These are phyloP conservation scores for Polyplosphaeria fusca DNA, from an alignment of 495 filamentous ascomycete genomes.

Conservation along the genomic window DNA sequence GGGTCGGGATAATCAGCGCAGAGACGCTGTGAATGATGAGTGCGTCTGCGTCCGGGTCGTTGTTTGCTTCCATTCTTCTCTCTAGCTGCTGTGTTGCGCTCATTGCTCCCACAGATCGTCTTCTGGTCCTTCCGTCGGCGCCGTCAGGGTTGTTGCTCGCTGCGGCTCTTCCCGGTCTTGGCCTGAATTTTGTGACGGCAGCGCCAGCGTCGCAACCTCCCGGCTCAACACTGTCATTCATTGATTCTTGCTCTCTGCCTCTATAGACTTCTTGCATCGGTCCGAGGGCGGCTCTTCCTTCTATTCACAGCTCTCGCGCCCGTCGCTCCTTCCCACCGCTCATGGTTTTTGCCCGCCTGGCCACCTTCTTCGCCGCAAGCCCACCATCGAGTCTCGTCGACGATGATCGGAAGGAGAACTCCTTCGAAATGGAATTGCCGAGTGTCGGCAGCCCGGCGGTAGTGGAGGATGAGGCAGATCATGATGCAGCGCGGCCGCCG, in stretches of 20 bases:
- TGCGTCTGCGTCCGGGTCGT: no score
- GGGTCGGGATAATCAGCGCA: no score
- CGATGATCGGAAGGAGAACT: conserved; percentile 31
- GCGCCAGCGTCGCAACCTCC: background rate
- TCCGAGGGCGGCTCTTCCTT: conserved; percentile 33
- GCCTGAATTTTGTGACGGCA: conserved; percentile 17
- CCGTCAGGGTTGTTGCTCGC: background rate
- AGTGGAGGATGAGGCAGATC: conserved; percentile 30
- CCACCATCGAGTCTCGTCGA: conserved; percentile 31
- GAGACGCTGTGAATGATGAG: no score
- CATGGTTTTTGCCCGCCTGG: conserved; percentile 42
- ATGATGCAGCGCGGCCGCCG: conserved; percentile 37
- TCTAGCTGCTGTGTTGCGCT: background rate
- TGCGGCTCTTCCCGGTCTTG: conserved; percentile 18
- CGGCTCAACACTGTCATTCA: conserved; percentile 1
- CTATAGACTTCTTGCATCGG: background rate
- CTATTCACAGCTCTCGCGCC: background rate
- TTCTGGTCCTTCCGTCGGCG: conserved; percentile 5
- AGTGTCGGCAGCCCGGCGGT: background rate
- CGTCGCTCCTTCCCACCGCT: conserved; percentile 11
- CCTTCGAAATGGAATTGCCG: conserved; percentile 9
- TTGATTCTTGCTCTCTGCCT: background rate
- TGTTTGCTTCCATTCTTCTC: no score
- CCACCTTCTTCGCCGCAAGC: conserved; percentile 34
- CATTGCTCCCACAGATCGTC: background rate